phyloP scores from a whole-genome alignment of 495 filamentous ascomycete genomes.

The Aspergillus sclerotiicarbonarius region DNA sequence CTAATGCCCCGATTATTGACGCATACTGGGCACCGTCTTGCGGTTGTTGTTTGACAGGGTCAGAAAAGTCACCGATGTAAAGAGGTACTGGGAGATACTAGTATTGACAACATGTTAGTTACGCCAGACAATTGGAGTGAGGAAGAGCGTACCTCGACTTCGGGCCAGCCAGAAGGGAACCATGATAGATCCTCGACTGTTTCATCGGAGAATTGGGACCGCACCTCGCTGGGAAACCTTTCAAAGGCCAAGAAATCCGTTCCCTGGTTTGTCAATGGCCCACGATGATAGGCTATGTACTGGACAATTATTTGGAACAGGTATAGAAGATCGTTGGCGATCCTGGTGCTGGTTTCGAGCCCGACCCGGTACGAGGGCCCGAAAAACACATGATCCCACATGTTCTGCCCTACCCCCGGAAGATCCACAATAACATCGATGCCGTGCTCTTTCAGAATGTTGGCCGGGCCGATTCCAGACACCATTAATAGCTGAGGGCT shows the following conservation, averaged over 20 bases:
- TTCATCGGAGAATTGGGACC: slow-evolving; percentile 19
- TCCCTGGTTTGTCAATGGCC: slow-evolving; percentile 43
- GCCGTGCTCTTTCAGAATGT: slow-evolving; percentile 25
- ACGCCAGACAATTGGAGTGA: background rate
- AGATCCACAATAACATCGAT: slow-evolving; percentile 42
- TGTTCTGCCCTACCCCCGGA: slow-evolving; percentile 52
- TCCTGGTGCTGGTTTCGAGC: slow-evolving; percentile 30
- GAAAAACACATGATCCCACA: slow-evolving; percentile 46
- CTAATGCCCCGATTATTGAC: slow-evolving; percentile 38
- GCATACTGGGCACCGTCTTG: slow-evolving; percentile 47
- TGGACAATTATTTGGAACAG: slow-evolving; percentile 8
- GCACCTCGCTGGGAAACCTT: slow-evolving; percentile 32
- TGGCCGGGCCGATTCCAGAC: slow-evolving; percentile 44
- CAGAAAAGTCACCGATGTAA: slow-evolving; percentile 42
- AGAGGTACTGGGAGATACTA: slow-evolving; percentile 37
- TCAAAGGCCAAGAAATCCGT: slow-evolving; percentile 50
- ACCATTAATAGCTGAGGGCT: slow-evolving; percentile 53
- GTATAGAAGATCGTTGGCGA: slow-evolving; percentile 19
- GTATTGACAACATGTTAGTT: background rate
- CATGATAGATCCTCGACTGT: slow-evolving; percentile 30
- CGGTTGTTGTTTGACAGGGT: slow-evolving; percentile 35
- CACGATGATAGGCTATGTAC: slow-evolving; percentile 21
- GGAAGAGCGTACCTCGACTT: slow-evolving; percentile 41
- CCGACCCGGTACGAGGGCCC: slow-evolving; percentile 37
- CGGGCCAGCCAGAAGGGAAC: slow-evolving; percentile 58